Base-by-base conservation (phyloP, 768 basidiomycete species). In the Suillus ampliporus region DNA sequence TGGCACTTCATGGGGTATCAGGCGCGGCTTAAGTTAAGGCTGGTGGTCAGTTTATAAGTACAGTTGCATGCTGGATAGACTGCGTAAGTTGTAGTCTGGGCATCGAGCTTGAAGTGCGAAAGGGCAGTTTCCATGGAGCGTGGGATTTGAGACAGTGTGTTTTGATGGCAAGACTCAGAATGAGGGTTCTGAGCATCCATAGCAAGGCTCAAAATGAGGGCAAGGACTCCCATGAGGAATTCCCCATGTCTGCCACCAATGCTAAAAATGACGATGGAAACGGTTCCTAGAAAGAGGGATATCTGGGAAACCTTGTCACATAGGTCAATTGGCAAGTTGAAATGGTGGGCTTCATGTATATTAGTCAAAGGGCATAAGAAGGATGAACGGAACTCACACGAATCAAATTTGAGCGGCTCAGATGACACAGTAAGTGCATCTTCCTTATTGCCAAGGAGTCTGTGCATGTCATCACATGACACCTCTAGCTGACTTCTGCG, bases 211-310 rank as follows among this genome's bases (percentile, higher is more conserved):
- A 73, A 46, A 35, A 71, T 40, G n/a, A 71, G 40, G 14, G 57
- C 47, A 14, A 72, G 31, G 8, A 67, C 54, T 15, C 59, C 38
- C 2, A 75, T 53, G 38, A 75, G 56, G 37, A 73, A 67, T 15
- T 74, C 63, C 17, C 61, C 48, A 0, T 41, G 47, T 11, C 26
- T 46, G 19, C n/a, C 61, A 34, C 69, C 46, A 13, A 70, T 40
- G 14, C 64, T n/a, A n/a, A n/a, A n/a, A n/a, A n/a, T n/a, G n/a
- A n/a, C n/a, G n/a, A n/a, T n/a, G n/a, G 65, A n/a, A n/a, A n/a
- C n/a, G n/a, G n/a, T n/a, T n/a, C n/a, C n/a, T n/a, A n/a, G n/a
- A n/a, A n/a, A n/a, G n/a, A n/a, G n/a, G n/a, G n/a, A n/a, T n/a
- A n/a, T n/a, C n/a, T n/a, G n/a, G n/a, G n/a, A 64, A 40, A 66